Evolutionary conservation across 2,329 filamentous ascomycete species (phyloP).

Genomic region (Cytospora chrysosperma): DNA sequence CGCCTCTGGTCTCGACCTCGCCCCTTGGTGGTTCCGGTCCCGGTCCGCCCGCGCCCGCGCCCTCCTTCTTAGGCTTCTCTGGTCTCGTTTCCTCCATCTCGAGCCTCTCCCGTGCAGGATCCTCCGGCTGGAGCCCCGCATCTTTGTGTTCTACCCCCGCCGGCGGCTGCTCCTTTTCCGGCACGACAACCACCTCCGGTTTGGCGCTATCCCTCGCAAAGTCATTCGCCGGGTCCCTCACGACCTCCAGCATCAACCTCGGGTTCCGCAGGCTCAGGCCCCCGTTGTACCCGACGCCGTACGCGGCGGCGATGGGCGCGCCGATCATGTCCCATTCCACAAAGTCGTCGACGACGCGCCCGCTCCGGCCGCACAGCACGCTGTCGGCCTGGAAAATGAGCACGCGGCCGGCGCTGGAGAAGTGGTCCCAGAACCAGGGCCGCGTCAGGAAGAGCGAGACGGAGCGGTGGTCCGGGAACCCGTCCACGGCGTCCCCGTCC

Average conservation of each 20-base stretch:
- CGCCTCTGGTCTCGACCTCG: neutral
- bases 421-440: conserved; percentile 39
- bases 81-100: too few species aligned
- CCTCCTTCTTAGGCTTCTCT: neutral
- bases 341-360: conserved; percentile 36
- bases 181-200: neutral
- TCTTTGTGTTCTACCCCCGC: neutral
- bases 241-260: conserved; percentile 26
- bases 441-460: conserved; percentile 39
- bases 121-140: neutral
- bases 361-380: conserved; percentile 36
- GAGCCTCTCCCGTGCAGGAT: too few species aligned
- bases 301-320: conserved; percentile 30
- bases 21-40: neutral
- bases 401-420: conserved; percentile 35
- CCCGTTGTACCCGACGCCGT: conserved; percentile 34
- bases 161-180: neutral
- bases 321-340: conserved; percentile 37
- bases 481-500: conserved; percentile 20
- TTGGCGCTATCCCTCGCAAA: conserved; percentile 9
- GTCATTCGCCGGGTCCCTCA: conserved; percentile 19
- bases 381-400: conserved; percentile 41
- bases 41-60: too few species aligned
- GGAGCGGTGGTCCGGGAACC: conserved; percentile 34
- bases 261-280: conserved; percentile 35